These are phyloP conservation scores for Solanum hybrid DNA, from an alignment of 305 asterid species.

Conservation along the genomic window DNA sequence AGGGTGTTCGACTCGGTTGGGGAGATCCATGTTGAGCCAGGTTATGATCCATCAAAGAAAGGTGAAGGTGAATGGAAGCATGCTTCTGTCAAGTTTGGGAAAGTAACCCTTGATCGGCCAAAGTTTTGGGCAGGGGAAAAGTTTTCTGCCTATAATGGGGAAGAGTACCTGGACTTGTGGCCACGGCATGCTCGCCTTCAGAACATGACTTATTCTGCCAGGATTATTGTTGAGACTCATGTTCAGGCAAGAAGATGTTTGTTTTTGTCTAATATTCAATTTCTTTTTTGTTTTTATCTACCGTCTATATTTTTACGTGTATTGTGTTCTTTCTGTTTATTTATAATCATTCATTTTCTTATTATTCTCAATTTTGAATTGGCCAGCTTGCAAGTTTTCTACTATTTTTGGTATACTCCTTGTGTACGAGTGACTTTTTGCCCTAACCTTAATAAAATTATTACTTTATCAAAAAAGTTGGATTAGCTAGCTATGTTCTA, in stretches of 20 bases:
- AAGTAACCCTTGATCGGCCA: constrained; percentile 65
- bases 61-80: constrained; percentile 81
- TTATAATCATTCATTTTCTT: background rate
- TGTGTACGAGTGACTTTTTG: background rate
- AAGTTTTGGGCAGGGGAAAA: constrained; percentile 52
- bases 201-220: constrained; percentile 82
- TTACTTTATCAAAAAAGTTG: background rate
- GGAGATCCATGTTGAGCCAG: constrained; percentile 64
- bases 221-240: constrained; percentile 51
- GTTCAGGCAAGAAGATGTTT: constrained; percentile 41
- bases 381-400: background rate
- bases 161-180: constrained; percentile 34
- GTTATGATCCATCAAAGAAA: constrained; percentile 74
- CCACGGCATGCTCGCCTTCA: constrained; percentile 95
- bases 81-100: constrained; percentile 68
- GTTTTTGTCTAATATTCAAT: background rate
- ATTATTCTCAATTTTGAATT: background rate
- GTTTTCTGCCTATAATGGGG: constrained; percentile 31
- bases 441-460: background rate
- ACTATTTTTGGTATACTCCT: background rate
- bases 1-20: constrained; percentile 69
- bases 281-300: too few relatives aligned
- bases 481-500: background rate
- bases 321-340: background rate
- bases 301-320: background rate